phyloP scores from a whole-genome alignment of 2,329 filamentous ascomycete species.

The Zalaria sp. region DNA sequence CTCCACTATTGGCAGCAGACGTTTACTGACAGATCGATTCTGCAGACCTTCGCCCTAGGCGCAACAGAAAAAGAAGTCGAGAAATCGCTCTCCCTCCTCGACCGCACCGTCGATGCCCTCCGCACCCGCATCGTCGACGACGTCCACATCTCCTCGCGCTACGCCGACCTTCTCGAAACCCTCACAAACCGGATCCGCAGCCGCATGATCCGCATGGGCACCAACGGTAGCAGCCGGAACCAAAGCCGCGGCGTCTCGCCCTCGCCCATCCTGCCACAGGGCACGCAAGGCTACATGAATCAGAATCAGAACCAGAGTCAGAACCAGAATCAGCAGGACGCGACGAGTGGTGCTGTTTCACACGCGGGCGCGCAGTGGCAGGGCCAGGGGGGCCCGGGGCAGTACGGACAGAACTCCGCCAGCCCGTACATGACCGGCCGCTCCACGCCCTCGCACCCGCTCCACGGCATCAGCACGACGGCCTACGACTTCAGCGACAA shows the following conservation, averaged over 20 bases:
- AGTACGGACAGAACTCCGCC: background rate
- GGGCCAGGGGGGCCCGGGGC: slow-evolving; percentile 9
- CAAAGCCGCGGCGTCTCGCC: slow-evolving; percentile 10
- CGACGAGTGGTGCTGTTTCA: background rate
- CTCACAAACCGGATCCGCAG: slow-evolving; percentile 60
- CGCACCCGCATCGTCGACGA: slow-evolving; percentile 72
- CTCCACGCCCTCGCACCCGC: slow-evolving; percentile 8
- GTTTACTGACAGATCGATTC: too few species aligned
- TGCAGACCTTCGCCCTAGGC: slow-evolving; percentile 62
- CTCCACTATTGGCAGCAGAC: background rate
- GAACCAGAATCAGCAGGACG: slow-evolving; percentile 8
- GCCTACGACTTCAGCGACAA: slow-evolving; percentile 27
- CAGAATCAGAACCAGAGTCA: background rate
- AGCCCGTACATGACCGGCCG: background rate
- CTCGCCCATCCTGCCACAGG: slow-evolving; percentile 3
- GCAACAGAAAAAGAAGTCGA: slow-evolving; percentile 67
- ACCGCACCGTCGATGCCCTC: slow-evolving; percentile 58
- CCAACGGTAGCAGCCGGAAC: slow-evolving; percentile 30
- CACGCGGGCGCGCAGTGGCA: background rate
- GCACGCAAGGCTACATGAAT: slow-evolving; percentile 2
- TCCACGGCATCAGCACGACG: slow-evolving; percentile 30
- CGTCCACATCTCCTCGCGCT: slow-evolving; percentile 71
- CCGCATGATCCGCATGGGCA: slow-evolving; percentile 49
- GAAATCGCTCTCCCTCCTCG: slow-evolving; percentile 60
- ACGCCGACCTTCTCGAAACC: slow-evolving; percentile 69